Conservation (phyloP, 768 basidiomycete species). For the Pleurotus salmoneostramineus region DNA sequence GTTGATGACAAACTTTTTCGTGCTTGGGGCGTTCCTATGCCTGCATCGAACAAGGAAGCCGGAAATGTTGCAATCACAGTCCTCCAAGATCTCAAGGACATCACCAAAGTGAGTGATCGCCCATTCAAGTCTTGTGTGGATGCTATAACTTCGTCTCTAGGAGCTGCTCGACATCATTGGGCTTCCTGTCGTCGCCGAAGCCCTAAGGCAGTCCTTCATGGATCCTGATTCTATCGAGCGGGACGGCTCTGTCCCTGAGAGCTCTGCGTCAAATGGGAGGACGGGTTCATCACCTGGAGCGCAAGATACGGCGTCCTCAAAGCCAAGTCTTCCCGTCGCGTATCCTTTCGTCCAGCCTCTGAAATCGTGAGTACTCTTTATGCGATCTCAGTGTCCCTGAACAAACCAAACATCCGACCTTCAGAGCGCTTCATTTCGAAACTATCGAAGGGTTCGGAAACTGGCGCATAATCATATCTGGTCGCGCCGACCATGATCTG, state of each 20-base stretch:
- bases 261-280: too few relatives aligned
- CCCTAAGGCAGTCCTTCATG: neutral
- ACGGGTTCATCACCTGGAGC: too few relatives aligned
- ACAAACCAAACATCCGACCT: neutral
- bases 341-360: slow-evolving; percentile 51
- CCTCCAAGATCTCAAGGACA: slow-evolving; percentile 17
- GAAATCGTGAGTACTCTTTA: slow-evolving; percentile 46
- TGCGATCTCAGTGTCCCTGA: neutral
- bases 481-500: slow-evolving; percentile 43
- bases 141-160: slow-evolving; percentile 5
- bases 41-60: slow-evolving; percentile 10
- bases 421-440: slow-evolving; percentile 52
- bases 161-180: neutral
- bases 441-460: slow-evolving; percentile 57
- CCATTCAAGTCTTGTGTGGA: neutral
- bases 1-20: slow-evolving; percentile 25
- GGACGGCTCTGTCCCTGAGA: neutral
- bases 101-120: slow-evolving; percentile 22
- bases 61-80: slow-evolving; percentile 11
- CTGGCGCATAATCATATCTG: slow-evolving; percentile 58
- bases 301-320: neutral
- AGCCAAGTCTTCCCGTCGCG: slow-evolving; percentile 17
- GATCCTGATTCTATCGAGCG: neutral
- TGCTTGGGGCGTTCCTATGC: slow-evolving; percentile 21
- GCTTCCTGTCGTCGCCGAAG: neutral